Evolutionary conservation across 1,139 yeast species (phyloP), one percentile per base, ranked within the genome.

Genomic region (Hansenula lynferdii): DNA sequence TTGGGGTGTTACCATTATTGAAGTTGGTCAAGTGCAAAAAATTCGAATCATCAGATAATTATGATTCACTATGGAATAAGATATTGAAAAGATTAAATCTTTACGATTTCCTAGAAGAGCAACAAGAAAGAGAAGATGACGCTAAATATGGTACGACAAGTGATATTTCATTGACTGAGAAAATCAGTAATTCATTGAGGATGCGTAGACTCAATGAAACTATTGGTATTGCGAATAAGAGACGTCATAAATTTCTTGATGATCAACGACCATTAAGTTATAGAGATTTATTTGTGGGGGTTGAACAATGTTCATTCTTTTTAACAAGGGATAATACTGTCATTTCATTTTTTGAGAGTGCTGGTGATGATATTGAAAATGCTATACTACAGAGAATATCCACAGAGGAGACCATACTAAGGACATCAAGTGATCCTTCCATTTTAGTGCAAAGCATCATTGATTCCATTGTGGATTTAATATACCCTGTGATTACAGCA

Each of bases 401-500:
- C 28, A 57, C 72, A 1, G 65, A 62, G 7, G 63, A 67, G 22
- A 72, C 80, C 0, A 57, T 73, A 31, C 48, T 75, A 29, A 55
- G 79, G 34, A 71, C 69, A 32, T 64, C 76, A 0, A 62, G 70
- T 38, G 79, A 74, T 48, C 61, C 77, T 0, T 68, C 76, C 0
- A 62, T 72, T 18, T 56, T 75, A 26, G 58, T 75, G 12, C 79
- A 75, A 44, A 74, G 77, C 3, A 61, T 75, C 9, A 49, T 75
- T n/a, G 81, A 75, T 51, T 67, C 77, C 3, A 58, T 67, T 19
- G 78, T 75, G 8, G 81, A 80, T 52, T 59, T 80, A 42, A 67
- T 85, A 2, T 75, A 75, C 46, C 77, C 77, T 8, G 72, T 82
- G 31, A 67, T 84, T n/a, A 62, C 76, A 1, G 76, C 77, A 9